phyloP scores from a whole-genome alignment of 345 rosid genomes.

The Syzygium aromaticum region DNA sequence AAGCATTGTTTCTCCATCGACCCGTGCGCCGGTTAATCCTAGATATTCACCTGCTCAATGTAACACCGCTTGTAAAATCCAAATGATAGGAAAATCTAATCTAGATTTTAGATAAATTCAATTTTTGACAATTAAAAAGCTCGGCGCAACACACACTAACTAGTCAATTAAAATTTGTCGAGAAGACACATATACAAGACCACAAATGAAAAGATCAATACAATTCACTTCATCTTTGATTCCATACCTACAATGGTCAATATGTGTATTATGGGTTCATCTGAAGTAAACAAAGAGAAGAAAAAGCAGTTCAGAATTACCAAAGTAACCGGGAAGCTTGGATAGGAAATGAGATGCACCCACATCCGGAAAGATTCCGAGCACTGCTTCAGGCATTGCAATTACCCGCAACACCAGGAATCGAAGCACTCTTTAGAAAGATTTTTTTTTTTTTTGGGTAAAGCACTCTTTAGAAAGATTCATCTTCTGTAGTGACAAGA shows the following conservation, averaged over 20 bases:
- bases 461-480: not conserved
- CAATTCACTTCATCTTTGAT: not conserved
- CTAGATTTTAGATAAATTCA: not conserved
- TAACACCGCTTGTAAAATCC: not conserved
- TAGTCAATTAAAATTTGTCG: not conserved
- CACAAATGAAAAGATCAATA: not conserved
- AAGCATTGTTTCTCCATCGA: constrained; percentile 17
- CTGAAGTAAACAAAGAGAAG: not conserved
- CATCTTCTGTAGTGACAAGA: not conserved
- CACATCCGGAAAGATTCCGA: constrained; percentile 12
- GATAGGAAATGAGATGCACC: constrained; percentile 15
- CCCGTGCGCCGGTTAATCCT: constrained; percentile 19
- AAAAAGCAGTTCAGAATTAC: not conserved
- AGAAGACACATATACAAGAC: not conserved
- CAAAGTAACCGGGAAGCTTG: constrained; percentile 11
- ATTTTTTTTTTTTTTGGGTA: too few relatives aligned
- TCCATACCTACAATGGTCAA: not conserved
- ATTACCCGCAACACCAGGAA: not conserved
- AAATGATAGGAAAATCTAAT: not conserved
- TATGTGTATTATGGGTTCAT: not conserved
- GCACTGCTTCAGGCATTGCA: constrained; percentile 16
- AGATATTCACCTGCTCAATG: not conserved
- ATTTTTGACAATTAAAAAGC: not conserved
- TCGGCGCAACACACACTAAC: not conserved
- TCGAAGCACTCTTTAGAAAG: not conserved